Base-by-base conservation (phyloP, 1,139 yeast genomes). In the Geotrichum cucujoidarum region DNA sequence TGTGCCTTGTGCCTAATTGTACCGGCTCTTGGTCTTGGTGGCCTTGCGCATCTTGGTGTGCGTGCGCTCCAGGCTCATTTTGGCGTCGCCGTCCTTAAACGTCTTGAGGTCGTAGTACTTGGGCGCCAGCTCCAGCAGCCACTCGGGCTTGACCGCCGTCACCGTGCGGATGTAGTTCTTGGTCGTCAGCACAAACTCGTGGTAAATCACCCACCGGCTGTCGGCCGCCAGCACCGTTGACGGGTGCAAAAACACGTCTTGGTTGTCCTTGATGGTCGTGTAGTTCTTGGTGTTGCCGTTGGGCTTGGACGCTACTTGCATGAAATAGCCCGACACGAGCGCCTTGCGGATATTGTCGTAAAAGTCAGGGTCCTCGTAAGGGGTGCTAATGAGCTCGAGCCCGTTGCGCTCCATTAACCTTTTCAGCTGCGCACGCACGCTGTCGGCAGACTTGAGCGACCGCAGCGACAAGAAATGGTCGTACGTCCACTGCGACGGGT, bases 131-230 rank as follows among this genome's bases (percentile, higher is more conserved):
- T 89, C 94, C 47, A 89, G 72, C 58, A 86, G 73, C 95, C 98
- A 86, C 60, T 89, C 96, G 1, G 97, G 95, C 63, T 82, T 83
- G 48, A 92, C 82, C 5, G 81, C 75, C n/a, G 97, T 92, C 13
- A 90, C 97, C 0, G 97, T 92, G 60, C 98, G 76, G 55, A 92
- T 88, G 65, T 92, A 92, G 65, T 92, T 92, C 67, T 90, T 87
- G 22, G 94, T 80, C 2, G 98, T 92, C 56, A 92, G 74, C 34
- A 92, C 98, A 70, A 92, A 87, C 69, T 92, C 98, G 66, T 92
- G 87, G 73, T 92, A 92, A 47, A 92, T 75, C 40, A 92, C 88
- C 94, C 95, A 92, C 63, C 90, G 97, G 52, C 82, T 83, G 54
- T 87, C 94, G 54, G 80, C 83, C 20, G 86, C 83, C 55, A 92